Conservation (phyloP, 2,329 filamentous ascomycete species). For the Lecanicillium sp. region DNA sequence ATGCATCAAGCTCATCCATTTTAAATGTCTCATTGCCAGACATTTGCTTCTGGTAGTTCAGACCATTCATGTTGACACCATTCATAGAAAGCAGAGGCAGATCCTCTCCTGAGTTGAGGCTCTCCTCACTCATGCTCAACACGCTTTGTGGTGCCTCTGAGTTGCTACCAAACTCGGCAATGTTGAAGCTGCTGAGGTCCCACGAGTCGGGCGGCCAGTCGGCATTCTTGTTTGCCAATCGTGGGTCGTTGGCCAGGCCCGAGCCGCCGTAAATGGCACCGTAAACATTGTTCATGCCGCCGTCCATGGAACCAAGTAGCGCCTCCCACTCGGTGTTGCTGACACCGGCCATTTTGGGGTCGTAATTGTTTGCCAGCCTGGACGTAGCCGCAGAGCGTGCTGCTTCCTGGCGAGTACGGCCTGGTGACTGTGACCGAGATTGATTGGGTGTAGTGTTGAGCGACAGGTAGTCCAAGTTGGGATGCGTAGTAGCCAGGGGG, state of each 20-base stretch:
- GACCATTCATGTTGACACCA: conserved; percentile 25
- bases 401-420: conserved; percentile 22
- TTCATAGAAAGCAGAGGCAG: conserved; percentile 34
- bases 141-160: conserved; percentile 42
- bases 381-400: conserved; percentile 15
- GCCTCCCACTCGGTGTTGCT: conserved; percentile 74
- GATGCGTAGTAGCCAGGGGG: conserved; percentile 20
- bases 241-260: conserved; percentile 37
- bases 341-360: conserved; percentile 32
- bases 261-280: conserved; percentile 71
- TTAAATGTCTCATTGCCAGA: conserved; percentile 10
- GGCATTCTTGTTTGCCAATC: conserved; percentile 30
- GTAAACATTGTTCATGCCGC: conserved; percentile 75
- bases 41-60: conserved; percentile 22
- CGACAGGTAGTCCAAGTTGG: conserved; percentile 54
- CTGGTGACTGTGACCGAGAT: conserved; percentile 43
- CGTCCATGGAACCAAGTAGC: conserved; percentile 71
- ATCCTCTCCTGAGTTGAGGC: conserved; percentile 49
- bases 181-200: conserved; percentile 43
- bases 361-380: conserved; percentile 1
- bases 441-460: conserved; percentile 37
- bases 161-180: conserved; percentile 34
- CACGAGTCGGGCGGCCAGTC: conserved; percentile 53
- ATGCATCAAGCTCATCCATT: conserved; percentile 12
- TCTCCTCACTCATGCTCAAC: conserved; percentile 50